Base-by-base conservation (phyloP, 1,284 basidiomycete genomes). In the Melampsora medusae region DNA sequence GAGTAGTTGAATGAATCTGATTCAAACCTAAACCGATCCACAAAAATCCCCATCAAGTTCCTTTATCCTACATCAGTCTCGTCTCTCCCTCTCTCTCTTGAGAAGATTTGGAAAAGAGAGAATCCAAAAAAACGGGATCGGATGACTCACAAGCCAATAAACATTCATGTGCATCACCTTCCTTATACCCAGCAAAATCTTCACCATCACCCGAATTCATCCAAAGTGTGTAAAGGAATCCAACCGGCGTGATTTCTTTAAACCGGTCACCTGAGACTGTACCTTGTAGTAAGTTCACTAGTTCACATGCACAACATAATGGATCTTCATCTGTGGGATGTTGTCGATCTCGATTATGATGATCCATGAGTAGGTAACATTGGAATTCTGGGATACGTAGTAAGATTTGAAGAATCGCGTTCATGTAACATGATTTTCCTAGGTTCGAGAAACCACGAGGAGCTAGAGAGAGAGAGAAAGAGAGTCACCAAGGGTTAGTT, bases 81-180 rank as follows among this genome's bases (percentile, higher is more conserved):
- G 16, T 4, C 14, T 53, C 50, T 10, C 10, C 2, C 17, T 9
- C 28, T 28, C 28, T 28, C 28, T 28, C 28, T 28, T 28, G 28
- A 28, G 28, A 62, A 25, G 12, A 62, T 28, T 25, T 2, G 33
- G 28, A n/a, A 7, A 62, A 62, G 31, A 33, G 22, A 68, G n/a
- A 17, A 56, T 22, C 35, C n/a, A 6, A 59, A 19, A 5, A 10
- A 61, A 19, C n/a, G 28, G n/a, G 66, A 28, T 22, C 19, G 35
- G 31, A n/a, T 38, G 16, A 42, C 42, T 14, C 12, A 76, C 73
- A 76, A 25, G 73, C 66, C 28, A 76, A 62, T 22, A 76, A 64
- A 46, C 73, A 76, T 42, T 76, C 73, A 42, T 76, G 73, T 16
- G 73, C 73, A 67, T 76, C 73, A 16, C 66, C 67, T 56, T 76